Conservation (phyloP, 2,329 filamentous ascomycete species). For the Paradendryphiella salina region DNA sequence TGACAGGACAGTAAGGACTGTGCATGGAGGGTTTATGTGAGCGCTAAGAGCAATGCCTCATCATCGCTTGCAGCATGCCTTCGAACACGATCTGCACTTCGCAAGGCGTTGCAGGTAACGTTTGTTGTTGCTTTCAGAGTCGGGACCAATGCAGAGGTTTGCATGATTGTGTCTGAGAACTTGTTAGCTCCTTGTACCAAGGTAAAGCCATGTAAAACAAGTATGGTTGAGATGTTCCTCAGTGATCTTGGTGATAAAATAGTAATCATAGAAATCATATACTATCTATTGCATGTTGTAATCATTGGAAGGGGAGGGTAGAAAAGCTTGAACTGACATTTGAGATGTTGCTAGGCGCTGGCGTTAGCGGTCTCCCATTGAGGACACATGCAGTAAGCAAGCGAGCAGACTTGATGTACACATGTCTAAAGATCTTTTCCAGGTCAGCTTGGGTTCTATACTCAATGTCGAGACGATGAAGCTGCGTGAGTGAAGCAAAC, state of each 20-base stretch:
- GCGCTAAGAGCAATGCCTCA: neutral
- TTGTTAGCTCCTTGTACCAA: conserved; percentile 26
- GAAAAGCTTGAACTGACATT: conserved; percentile 18
- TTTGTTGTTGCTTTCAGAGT: neutral
- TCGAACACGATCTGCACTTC: too few species aligned
- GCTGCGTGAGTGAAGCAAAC: conserved; percentile 19
- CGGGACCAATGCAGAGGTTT: neutral
- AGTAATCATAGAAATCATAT: conserved; percentile 64
- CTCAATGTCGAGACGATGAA: neutral
- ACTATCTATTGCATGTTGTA: conserved; percentile 70
- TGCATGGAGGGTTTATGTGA: too few species aligned
- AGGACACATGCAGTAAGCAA: neutral
- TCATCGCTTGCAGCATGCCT: neutral
- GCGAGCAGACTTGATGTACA: neutral
- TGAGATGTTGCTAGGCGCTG: neutral
- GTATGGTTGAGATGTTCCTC: conserved; percentile 50
- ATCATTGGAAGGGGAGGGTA: conserved; percentile 60
- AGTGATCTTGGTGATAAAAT: conserved; percentile 69
- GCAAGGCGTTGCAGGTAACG: neutral
- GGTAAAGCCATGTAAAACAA: conserved; percentile 15
- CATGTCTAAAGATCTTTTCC: conserved; percentile 3
- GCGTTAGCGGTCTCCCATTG: neutral
- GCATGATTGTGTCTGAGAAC: conserved; percentile 15
- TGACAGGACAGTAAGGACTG: too few species aligned
- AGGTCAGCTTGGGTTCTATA: conserved; percentile 2